These are phyloP conservation scores for Kodamaea ohmeri DNA, from an alignment of 1,139 yeast species.

Conservation along the genomic window DNA sequence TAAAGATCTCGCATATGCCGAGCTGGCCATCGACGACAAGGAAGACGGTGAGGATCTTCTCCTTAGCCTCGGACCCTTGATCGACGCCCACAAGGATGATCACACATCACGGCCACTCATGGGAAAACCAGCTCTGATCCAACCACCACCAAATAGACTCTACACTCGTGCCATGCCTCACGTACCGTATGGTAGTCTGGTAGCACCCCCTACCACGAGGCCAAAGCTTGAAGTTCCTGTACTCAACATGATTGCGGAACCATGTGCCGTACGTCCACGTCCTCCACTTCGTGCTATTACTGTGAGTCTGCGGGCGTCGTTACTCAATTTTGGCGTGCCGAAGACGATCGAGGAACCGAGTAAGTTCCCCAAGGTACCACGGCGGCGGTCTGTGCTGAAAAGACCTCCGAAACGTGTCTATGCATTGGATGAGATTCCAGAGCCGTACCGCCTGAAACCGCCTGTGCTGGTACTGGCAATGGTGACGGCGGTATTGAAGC, in stretches of 20 bases:
- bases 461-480: constrained; percentile 73
- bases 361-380: constrained; percentile 50
- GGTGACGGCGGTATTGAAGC: constrained; percentile 73
- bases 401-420: constrained; percentile 59
- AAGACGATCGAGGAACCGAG: constrained; percentile 34
- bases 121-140: constrained; percentile 50
- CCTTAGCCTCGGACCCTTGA: constrained; percentile 38
- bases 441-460: constrained; percentile 80
- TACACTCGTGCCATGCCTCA: constrained; percentile 20
- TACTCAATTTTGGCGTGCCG: constrained; percentile 33
- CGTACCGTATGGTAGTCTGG: constrained; percentile 2
- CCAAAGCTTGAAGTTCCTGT: constrained; percentile 41
- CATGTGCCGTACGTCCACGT: constrained; percentile 18
- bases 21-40: constrained; percentile 14
- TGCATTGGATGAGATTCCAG: constrained; percentile 78
- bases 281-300: constrained; percentile 28
- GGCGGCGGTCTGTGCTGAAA: constrained; percentile 25
- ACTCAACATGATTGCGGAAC: constrained; percentile 23
- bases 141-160: constrained; percentile 42
- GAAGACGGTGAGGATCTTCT: constrained; percentile 29
- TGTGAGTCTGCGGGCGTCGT: constrained; percentile 21
- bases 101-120: constrained; percentile 33
- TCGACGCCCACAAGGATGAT: constrained; percentile 36
- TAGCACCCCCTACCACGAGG: constrained; percentile 34
- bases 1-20: constrained; percentile 24